Conservation (phyloP, 805 yeast species). For the Hagleromyces aurorensis region DNA sequence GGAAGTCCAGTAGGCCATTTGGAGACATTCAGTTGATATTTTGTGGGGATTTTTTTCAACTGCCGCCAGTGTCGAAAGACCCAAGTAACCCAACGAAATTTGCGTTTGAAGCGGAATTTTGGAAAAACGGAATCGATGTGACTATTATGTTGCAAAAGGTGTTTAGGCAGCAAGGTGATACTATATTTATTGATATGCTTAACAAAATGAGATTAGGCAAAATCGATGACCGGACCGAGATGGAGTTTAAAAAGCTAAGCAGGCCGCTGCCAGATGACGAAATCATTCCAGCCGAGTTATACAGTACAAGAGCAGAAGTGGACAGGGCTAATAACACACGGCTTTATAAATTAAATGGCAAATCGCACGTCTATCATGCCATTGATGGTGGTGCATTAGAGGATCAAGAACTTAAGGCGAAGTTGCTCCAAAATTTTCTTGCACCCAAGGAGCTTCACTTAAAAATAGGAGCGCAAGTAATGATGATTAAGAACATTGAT, state of each 20-base stretch:
- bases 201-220: slow-evolving; percentile 65
- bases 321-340: slow-evolving; percentile 53
- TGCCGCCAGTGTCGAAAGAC: slow-evolving; percentile 51
- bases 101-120: slow-evolving; percentile 58
- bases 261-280: slow-evolving; percentile 50
- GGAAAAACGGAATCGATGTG: slow-evolving; percentile 50
- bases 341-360: slow-evolving; percentile 40
- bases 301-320: slow-evolving; percentile 64
- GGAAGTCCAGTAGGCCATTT: slow-evolving; percentile 47
- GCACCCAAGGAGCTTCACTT: slow-evolving; percentile 51
- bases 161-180: slow-evolving; percentile 72
- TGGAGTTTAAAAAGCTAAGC: slow-evolving; percentile 43
- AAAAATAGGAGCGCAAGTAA: slow-evolving; percentile 72
- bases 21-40: slow-evolving; percentile 74
- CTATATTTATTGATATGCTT: slow-evolving; percentile 61
- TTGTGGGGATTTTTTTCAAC: slow-evolving; percentile 77
- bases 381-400: slow-evolving; percentile 44
- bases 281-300: slow-evolving; percentile 67
- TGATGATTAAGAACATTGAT: slow-evolving; percentile 73
- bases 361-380: slow-evolving; percentile 38
- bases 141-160: slow-evolving; percentile 57
- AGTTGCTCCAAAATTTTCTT: slow-evolving; percentile 47
- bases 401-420: slow-evolving; percentile 37
- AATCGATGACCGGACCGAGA: slow-evolving; percentile 40
- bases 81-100: slow-evolving; percentile 33